These are phyloP conservation scores for Chalaropsis ovoidea DNA, from an alignment of 2,329 filamentous ascomycete genomes.

Conservation along the genomic window DNA sequence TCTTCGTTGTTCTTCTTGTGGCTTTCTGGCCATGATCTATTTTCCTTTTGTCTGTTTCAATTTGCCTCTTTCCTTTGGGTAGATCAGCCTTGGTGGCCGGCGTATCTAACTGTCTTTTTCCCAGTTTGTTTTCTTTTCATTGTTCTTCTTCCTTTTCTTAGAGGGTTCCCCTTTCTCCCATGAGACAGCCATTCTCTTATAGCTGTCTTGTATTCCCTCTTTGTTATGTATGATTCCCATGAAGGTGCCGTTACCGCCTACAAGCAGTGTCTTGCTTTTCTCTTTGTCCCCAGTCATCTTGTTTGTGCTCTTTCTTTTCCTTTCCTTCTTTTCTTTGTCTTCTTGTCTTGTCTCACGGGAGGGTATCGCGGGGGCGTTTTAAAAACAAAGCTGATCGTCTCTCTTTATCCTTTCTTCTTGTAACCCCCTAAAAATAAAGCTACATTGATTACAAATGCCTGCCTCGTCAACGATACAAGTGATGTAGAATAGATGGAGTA, in stretches of 20 bases:
- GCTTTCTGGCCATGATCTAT: not conserved
- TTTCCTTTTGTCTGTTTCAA: not conserved
- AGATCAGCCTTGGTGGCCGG: constrained; percentile 1
- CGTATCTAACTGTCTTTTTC: constrained; percentile 8
- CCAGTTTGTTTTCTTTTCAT: not conserved
- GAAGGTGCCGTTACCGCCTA: constrained; percentile 1
- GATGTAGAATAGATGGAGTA: too few species aligned
- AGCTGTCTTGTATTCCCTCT: not conserved
- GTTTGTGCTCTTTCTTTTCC: not conserved
- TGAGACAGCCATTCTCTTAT: not conserved
- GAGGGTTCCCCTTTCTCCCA: not conserved
- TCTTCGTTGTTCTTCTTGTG: not conserved
- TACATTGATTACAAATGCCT: not conserved
- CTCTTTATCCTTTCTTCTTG: not conserved
- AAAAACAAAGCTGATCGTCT: not conserved
- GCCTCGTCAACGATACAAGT: not conserved
- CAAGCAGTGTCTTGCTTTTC: constrained; percentile 10
- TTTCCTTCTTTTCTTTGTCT: not conserved
- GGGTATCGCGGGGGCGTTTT: too few species aligned
- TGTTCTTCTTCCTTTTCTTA: not conserved
- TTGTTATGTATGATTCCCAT: not conserved
- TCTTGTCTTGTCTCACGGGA: too few species aligned
- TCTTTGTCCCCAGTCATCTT: constrained; percentile 11
- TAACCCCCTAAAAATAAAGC: not conserved
- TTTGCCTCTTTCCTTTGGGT: not conserved